These are phyloP conservation scores for Exophiala spinifera DNA, from an alignment of 2,329 filamentous ascomycete species.

Conservation along the genomic window DNA sequence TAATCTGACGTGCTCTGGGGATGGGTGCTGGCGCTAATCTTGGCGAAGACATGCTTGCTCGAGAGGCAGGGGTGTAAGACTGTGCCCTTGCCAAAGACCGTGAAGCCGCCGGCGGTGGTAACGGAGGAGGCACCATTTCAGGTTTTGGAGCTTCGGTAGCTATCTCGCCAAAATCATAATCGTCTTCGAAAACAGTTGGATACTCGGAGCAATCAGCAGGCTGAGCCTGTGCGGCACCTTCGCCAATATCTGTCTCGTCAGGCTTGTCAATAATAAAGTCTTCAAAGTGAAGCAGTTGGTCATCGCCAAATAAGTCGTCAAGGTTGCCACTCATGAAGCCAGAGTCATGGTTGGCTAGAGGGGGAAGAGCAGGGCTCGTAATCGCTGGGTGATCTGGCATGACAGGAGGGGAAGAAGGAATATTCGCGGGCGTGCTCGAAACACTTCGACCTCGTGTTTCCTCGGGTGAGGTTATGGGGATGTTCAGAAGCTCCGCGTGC, in stretches of 20 bases:
- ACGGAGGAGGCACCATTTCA: constrained; percentile 23
- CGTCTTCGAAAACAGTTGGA: constrained; percentile 25
- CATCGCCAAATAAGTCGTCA: constrained; percentile 39
- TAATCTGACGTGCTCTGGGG: constrained; percentile 27
- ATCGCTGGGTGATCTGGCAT: constrained; percentile 57
- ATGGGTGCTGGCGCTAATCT: constrained; percentile 27
- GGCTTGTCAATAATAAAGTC: constrained; percentile 25
- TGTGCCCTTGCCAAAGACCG: constrained; percentile 21
- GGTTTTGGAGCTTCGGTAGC: constrained; percentile 9
- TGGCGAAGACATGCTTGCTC: constrained; percentile 24
- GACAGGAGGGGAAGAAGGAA: constrained; percentile 86
- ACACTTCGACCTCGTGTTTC: constrained; percentile 49
- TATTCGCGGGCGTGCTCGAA: constrained; percentile 70
- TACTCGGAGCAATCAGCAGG: constrained; percentile 4
- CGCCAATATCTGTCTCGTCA: constrained; percentile 4
- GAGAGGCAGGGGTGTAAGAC: constrained; percentile 17
- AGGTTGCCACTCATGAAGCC: constrained; percentile 81
- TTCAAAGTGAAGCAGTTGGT: constrained; percentile 25
- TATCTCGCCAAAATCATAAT: constrained; percentile 10
- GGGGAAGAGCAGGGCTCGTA: constrained; percentile 75
- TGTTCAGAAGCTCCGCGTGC: constrained; percentile 42
- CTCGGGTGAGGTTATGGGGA: constrained; percentile 49
- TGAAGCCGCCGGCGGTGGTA: constrained; percentile 13
- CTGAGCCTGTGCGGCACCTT: constrained; percentile 1
- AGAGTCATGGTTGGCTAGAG: constrained; percentile 61